Base-by-base conservation (phyloP, 176 grass and related monocot genomes). In the Eragrostis nindensis region DNA sequence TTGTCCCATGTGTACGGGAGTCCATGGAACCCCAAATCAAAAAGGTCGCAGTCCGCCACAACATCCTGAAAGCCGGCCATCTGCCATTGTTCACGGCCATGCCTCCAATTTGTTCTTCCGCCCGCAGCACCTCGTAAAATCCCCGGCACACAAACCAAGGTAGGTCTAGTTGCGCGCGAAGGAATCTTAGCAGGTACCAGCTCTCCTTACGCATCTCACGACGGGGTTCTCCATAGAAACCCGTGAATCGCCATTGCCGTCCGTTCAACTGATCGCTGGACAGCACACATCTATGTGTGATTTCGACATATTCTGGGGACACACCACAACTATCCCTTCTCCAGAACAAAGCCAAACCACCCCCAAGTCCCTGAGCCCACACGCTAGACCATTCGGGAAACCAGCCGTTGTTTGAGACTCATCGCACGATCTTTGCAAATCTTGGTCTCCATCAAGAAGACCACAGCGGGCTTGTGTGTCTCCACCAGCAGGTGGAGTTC, bases 131-230 rank as follows among this genome's bases (percentile, higher is more conserved):
- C 16, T 36, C 27, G 6, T 38, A 1, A 32, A 36, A 18, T 27
- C 57, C 1, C 57, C 57, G 0, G 22, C 1, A 2, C 66, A 61
- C 2, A n/a, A 61, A 0, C 66, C 21, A 71, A 0, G 68, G 68
- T 0, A 2, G 5, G 1, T 2, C 0, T n/a, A 6, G 3, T n/a
- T 47, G 22, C 3, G 2, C n/a, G 0, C 42, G 5, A 0, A 71
- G 21, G 13, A 71, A 29, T 5, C n/a, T 27, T 2, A 71, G 2
- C 1, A 47, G 12, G 1, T 47, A 15, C 67, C n/a, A 47, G 4
- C n/a, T 46, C 1, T 47, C n/a, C 2, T 70, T 26, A 0, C 11
- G 4, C 0, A 1, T 2, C 15, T 70, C 42, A 0, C 24, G 6
- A 4, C 24, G 5, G 0, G 68, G 22, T 3, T 71, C 44, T 5